Evolutionary conservation across 345 rosid species (phyloP).

Genomic region (Eutrema yunnanense): DNA sequence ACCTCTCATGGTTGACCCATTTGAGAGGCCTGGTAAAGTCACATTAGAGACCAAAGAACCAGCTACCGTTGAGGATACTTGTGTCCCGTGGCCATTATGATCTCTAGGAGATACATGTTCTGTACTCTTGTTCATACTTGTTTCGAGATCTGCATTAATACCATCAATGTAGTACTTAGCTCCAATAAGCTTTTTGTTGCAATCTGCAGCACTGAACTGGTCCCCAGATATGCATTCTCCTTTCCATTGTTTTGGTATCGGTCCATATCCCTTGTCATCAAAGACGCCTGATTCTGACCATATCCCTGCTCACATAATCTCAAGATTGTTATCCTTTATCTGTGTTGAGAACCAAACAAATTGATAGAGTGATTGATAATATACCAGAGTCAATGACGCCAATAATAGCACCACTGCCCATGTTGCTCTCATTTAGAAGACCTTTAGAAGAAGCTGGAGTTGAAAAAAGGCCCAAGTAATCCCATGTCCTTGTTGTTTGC

Average conservation of each 20-base stretch:
- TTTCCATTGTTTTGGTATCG: constrained; percentile 43
- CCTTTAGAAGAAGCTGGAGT: constrained; percentile 15
- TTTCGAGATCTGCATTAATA: constrained; percentile 32
- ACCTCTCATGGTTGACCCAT: constrained; percentile 28
- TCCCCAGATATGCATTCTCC: constrained; percentile 34
- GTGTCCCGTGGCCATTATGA: constrained; percentile 50
- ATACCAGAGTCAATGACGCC: constrained; percentile 34
- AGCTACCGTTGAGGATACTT: constrained; percentile 40
- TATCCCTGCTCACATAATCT: constrained; percentile 4
- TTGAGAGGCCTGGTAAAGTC: constrained; percentile 28
- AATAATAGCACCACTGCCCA: constrained; percentile 30
- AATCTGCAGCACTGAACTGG: constrained; percentile 26
- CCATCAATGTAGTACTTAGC: constrained; percentile 43
- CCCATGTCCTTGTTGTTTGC: constrained; percentile 47
- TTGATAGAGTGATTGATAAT: neutral
- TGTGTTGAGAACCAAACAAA: neutral
- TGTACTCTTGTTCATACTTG: constrained; percentile 28
- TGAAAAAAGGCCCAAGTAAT: constrained; percentile 33
- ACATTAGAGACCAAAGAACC: constrained; percentile 44
- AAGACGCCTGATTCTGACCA: constrained; percentile 35
- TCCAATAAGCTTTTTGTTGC: constrained; percentile 52
- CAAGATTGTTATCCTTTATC: neutral
- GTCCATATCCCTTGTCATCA: constrained; percentile 35
- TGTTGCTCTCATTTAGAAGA: constrained; percentile 16
- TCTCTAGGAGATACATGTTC: constrained; percentile 47